Conservation (phyloP, 2,329 filamentous ascomycete species). For the Xylaria polymorpha region DNA sequence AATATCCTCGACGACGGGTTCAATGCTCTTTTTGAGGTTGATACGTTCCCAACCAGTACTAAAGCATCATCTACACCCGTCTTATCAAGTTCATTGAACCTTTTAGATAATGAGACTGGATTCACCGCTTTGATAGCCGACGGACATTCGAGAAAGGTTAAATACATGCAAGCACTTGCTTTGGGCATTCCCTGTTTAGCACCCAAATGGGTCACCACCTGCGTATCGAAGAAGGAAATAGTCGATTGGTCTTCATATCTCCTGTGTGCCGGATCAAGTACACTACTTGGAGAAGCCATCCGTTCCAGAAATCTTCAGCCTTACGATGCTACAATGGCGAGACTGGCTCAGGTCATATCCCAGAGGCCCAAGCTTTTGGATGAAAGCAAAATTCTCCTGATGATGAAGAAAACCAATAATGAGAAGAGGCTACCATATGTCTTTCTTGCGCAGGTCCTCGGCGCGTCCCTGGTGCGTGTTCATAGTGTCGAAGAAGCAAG, state of each 20-base stretch:
- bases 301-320: slow-evolving; percentile 76
- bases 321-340: slow-evolving; percentile 69
- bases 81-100: slow-evolving; percentile 56
- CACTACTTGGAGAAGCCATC: slow-evolving; percentile 79
- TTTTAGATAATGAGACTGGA: slow-evolving; percentile 68
- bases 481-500: slow-evolving; percentile 74
- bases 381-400: slow-evolving; percentile 75
- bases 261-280: slow-evolving; percentile 84
- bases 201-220: slow-evolving; percentile 82
- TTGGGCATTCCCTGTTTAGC: slow-evolving; percentile 89
- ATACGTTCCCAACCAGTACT: slow-evolving; percentile 48
- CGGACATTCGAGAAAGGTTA: slow-evolving; percentile 84
- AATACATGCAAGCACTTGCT: slow-evolving; percentile 94
- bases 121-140: slow-evolving; percentile 91
- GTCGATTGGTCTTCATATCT: slow-evolving; percentile 85
- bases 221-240: slow-evolving; percentile 68
- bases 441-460: slow-evolving; percentile 83
- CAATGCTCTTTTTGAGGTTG: slow-evolving; percentile 77
- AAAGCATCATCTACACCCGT: slow-evolving; percentile 40
- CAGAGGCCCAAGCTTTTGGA: slow-evolving; percentile 72
- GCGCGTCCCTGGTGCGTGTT: slow-evolving; percentile 76
- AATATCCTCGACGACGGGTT: slow-evolving; percentile 79
- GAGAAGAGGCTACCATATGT: slow-evolving; percentile 76
- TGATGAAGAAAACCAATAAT: slow-evolving; percentile 73
- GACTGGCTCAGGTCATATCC: slow-evolving; percentile 67